A percentile compares a stretch with the other conserved stretches of the same genome.
Conservation (phyloP, 495 filamentous ascomycete species). For the Hypoxylon lenormandii region DNA sequence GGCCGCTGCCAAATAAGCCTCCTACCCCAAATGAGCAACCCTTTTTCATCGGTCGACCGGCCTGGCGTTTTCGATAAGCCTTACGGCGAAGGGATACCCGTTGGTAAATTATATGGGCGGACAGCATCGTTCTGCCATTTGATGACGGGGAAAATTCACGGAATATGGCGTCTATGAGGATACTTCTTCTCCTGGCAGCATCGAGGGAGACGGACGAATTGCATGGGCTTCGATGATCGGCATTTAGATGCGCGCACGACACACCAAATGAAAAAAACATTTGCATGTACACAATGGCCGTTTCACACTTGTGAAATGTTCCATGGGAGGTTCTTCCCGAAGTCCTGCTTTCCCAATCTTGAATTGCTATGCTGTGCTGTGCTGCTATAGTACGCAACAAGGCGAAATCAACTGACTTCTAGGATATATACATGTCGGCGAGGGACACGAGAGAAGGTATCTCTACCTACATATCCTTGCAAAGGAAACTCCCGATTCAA, state of each 20-base stretch:
- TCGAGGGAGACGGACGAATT: conserved; percentile 39
- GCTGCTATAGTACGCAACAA: conserved; percentile 20
- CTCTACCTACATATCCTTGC: not conserved
- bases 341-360: conserved; percentile 52
- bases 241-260: conserved; percentile 46
- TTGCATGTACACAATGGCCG: conserved; percentile 68
- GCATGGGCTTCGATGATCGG: conserved; percentile 43
- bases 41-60: conserved; percentile 24
- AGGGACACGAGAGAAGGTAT: conserved; percentile 23
- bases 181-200: conserved; percentile 23
- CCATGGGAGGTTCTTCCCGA: conserved; percentile 73
- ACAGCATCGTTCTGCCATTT: conserved; percentile 25
- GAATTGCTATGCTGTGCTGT: conserved; percentile 13
- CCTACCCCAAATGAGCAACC: not conserved
- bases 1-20: conserved; percentile 54
- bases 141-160: conserved; percentile 40
- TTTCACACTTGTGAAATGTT: conserved; percentile 73
- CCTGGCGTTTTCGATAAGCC: conserved; percentile 47
- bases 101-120: conserved; percentile 41
- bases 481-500: no score
- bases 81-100: conserved; percentile 43
- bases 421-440: not conserved
- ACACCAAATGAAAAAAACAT: conserved; percentile 53
- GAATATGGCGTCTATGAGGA: conserved; percentile 49
- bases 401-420: conserved; percentile 25